These are phyloP conservation scores for Acidomyces sp. DNA, from an alignment of 495 filamentous ascomycete species.

Conservation along the genomic window DNA sequence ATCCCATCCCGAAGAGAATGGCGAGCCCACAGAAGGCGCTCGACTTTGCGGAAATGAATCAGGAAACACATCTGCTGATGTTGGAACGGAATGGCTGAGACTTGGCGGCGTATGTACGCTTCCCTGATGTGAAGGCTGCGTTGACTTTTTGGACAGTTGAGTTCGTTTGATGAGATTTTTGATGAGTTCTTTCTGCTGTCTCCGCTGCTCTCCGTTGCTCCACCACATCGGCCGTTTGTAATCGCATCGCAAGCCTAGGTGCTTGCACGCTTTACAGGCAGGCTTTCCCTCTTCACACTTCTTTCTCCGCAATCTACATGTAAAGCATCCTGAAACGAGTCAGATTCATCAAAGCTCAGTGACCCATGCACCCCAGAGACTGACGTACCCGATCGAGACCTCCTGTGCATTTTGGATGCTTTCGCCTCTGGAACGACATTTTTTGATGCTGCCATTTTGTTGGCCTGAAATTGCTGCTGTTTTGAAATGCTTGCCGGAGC, in stretches of 20 bases:
- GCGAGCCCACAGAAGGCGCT: constrained; percentile 66
- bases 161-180: constrained; percentile 96
- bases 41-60: constrained; percentile 58
- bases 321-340: constrained; percentile 69
- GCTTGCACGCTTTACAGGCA: constrained; percentile 74
- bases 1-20: constrained; percentile 57
- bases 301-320: constrained; percentile 86
- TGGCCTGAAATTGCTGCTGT: too few species aligned
- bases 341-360: constrained; percentile 21
- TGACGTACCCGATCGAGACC: constrained; percentile 79
- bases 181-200: constrained; percentile 80
- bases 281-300: constrained; percentile 94
- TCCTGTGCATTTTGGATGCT: constrained; percentile 75
- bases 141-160: constrained; percentile 75
- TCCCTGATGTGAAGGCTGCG: constrained; percentile 36
- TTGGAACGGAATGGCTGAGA: constrained; percentile 67
- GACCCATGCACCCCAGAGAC: constrained; percentile 14
- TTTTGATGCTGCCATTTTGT: constrained; percentile 33
- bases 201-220: constrained; percentile 76
- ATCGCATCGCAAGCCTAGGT: constrained; percentile 76
- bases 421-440: constrained; percentile 27
- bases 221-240: constrained; percentile 97
- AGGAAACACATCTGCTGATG: constrained; percentile 58
- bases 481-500: constrained; percentile 18
- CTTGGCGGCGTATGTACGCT: constrained; percentile 58